These are phyloP conservation scores for Phytophthora vignae DNA, from an alignment of 352 stramenopile genomes.

Conservation along the genomic window DNA sequence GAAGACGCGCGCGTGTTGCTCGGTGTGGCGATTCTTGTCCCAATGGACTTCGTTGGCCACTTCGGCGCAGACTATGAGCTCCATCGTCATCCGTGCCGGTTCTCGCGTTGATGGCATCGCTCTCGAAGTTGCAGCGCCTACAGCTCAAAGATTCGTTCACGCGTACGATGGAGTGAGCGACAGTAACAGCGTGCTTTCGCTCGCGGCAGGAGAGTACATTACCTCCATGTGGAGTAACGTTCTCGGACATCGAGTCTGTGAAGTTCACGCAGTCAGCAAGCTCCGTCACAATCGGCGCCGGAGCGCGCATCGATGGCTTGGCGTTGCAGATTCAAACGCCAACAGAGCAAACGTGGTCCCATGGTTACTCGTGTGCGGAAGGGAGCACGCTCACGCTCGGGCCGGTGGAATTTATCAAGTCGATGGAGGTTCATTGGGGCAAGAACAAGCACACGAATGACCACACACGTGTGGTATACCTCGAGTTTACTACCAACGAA, in stretches of 20 bases:
- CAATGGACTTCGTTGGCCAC: no score
- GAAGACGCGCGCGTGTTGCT: no score
- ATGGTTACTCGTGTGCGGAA: not conserved
- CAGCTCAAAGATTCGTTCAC: no score
- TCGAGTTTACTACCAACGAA: constrained; percentile 14
- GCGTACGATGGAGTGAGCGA: no score
- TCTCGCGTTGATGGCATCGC: no score
- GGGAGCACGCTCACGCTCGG: not conserved
- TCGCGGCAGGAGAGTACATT: no score
- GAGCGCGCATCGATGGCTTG: not conserved
- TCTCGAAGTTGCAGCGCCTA: no score
- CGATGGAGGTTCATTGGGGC: constrained; percentile 6
- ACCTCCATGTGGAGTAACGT: not conserved
- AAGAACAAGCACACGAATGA: constrained; percentile 9
- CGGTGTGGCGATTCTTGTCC: no score
- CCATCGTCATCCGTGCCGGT: no score
- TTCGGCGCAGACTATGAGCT: no score
- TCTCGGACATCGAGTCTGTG: not conserved
- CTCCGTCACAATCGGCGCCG: not conserved
- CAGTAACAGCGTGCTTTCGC: no score
- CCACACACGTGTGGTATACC: constrained; percentile 21
- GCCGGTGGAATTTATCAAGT: not conserved
- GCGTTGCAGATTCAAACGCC: not conserved
- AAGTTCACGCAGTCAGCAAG: not conserved
- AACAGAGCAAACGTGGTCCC: not conserved